Evolutionary conservation across 176 grass and related monocot genomes (phyloP).

Genomic region (Oryza officinalis): DNA sequence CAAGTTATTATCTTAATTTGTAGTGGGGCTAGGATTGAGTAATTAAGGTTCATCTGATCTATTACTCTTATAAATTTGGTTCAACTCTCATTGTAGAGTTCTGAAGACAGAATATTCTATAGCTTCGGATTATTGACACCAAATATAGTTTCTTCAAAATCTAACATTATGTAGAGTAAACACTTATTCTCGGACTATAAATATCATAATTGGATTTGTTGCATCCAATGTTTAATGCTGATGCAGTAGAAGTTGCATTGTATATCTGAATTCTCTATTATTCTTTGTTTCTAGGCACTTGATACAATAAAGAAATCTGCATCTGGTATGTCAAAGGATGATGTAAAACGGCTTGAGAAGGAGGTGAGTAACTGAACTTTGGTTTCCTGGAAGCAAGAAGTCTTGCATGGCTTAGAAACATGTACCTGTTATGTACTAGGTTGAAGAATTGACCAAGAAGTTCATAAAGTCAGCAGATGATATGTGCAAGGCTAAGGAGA

Average conservation of each 20-base stretch:
- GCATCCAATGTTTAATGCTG: neutral
- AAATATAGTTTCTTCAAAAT: neutral
- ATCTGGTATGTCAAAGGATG: slow-evolving; percentile 88
- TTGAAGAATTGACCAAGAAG: slow-evolving; percentile 92
- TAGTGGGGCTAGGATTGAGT: neutral
- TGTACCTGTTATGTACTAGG: slow-evolving; percentile 45
- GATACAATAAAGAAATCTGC: slow-evolving; percentile 95
- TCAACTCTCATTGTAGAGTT: neutral
- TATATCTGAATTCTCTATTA: neutral
- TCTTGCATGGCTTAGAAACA: neutral
- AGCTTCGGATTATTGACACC: neutral
- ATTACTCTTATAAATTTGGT: neutral
- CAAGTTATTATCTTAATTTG: neutral
- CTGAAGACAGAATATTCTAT: neutral
- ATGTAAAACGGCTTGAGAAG: slow-evolving; percentile 86
- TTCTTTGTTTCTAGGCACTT: slow-evolving; percentile 54
- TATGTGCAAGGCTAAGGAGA: slow-evolving; percentile 99
- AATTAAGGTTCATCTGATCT: neutral
- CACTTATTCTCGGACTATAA: neutral
- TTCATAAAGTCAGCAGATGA: slow-evolving; percentile 87
- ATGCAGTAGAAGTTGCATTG: neutral
- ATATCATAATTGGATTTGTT: slow-evolving; percentile 4
- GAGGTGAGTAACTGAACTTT: slow-evolving; percentile 53
- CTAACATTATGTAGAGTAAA: neutral
- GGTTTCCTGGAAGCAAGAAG: slow-evolving; percentile 19